Evolutionary conservation across 192 early-diverging fungal genomes (phyloP).

Genomic region (Pecoramyces ruminantium): DNA sequence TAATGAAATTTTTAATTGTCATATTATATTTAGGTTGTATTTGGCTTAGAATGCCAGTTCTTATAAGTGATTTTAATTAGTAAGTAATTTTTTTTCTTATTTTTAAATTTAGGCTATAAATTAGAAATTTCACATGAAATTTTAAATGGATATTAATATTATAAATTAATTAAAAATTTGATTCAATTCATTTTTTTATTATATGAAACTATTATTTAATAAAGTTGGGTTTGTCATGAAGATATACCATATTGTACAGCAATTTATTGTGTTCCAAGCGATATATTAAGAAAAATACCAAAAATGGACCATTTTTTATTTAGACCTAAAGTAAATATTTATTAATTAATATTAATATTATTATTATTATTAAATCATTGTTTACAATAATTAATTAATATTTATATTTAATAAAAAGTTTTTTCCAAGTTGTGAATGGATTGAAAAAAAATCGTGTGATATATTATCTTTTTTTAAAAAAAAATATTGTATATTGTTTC

Average conservation of each 20-base stretch:
- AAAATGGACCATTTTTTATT: background rate
- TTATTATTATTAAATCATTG: too few species aligned
- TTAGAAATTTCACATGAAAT: too few species aligned
- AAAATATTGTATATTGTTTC: background rate
- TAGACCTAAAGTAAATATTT: background rate
- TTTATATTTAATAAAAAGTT: background rate
- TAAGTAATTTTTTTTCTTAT: background rate
- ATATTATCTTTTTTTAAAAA: background rate
- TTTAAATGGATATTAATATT: too few species aligned
- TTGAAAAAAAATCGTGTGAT: background rate
- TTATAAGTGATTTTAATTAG: background rate
- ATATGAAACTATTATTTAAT: too few species aligned
- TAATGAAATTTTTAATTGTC: background rate
- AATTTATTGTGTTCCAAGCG: background rate
- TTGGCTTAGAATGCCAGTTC: background rate
- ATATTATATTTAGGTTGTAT: background rate
- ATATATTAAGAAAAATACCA: background rate
- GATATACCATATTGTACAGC: background rate
- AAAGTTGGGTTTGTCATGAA: background rate
- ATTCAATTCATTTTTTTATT: too few species aligned
- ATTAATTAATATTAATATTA: too few species aligned
- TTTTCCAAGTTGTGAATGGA: background rate
- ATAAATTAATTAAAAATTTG: too few species aligned
- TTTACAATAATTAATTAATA: too few species aligned
- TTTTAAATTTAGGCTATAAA: too few species aligned